Evolutionary conservation across 257 asterid species (phyloP), one percentile per base, ranked within the genome.

Genomic region (Solanum okadae): DNA sequence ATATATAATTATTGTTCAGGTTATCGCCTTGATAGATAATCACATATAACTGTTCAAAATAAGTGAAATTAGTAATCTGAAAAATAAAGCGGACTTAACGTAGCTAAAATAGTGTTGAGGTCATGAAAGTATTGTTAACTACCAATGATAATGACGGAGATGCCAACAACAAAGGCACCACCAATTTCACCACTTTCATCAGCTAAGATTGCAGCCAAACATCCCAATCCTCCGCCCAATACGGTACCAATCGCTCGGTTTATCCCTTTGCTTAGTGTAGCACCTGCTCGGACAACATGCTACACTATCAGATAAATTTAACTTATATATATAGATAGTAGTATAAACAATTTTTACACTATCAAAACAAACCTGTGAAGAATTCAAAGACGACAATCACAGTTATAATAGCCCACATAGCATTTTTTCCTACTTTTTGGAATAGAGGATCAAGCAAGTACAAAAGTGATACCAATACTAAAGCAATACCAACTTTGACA

Each of bases 361-460:
- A 70, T 29, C 42, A 71, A 1, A 72, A n/a, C 38, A 61, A 42
- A 94, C 99, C 99, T 92, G 96, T 95, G 2, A 89, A 92, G 88
- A 95, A 94, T 87, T 97, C 99, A 87, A 97, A 97, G 90, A 94
- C 91, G 6, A 97, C 99, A 5, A 96, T 96, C 7, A 97, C 99
- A 2, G 99, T 97, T 98, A 97, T 97, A 89, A 97, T 92, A 89
- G 99, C 98, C 99, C 99, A 97, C 95, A 97, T 95, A 75, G 95
- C 96, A 90, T 97, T 95, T 33, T 95, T 96, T 77, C 98, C 97
- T 0, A 97, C n/a, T n/a, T n/a, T n/a, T n/a, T n/a, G n/a, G n/a
- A n/a, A n/a, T n/a, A n/a, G n/a, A n/a, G n/a, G n/a, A n/a, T n/a
- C n/a, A n/a, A n/a, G n/a, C n/a, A n/a, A n/a, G n/a, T n/a, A n/a